These are phyloP conservation scores for Dacryopinax primogenitus DNA, from an alignment of 768 basidiomycete genomes.

Conservation along the genomic window DNA sequence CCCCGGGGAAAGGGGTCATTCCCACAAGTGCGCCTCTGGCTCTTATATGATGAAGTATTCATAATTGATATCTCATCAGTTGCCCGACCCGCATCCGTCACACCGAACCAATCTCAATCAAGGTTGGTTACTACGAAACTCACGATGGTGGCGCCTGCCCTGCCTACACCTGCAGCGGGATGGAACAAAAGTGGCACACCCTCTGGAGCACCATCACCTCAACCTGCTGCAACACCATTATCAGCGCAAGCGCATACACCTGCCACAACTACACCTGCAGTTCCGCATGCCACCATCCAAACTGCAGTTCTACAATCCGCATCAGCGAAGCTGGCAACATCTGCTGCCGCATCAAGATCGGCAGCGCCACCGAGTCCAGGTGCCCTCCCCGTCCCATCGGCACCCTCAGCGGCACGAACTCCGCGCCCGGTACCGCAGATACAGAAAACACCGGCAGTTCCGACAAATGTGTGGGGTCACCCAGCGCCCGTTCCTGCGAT, in stretches of 20 bases:
- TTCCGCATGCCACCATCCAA: slow-evolving; percentile 32
- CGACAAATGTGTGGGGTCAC: slow-evolving; percentile 63
- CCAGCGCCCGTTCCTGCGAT: slow-evolving; percentile 26
- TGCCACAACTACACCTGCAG: not conserved
- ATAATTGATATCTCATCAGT: not conserved
- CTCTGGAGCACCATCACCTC: slow-evolving; percentile 36
- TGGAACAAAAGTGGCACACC: slow-evolving; percentile 32
- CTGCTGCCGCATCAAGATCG: slow-evolving; percentile 25
- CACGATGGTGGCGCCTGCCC: slow-evolving; percentile 43
- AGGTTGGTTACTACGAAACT: slow-evolving; percentile 79
- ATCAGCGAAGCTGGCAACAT: slow-evolving; percentile 21
- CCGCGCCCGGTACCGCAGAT: not conserved
- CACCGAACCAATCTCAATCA: slow-evolving; percentile 45
- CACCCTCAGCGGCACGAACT: slow-evolving; percentile 45
- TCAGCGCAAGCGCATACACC: slow-evolving; percentile 6
- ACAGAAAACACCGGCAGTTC: slow-evolving; percentile 24
- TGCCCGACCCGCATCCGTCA: slow-evolving; percentile 46
- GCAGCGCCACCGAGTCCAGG: slow-evolving; percentile 41
- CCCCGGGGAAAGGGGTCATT: slow-evolving; percentile 16
- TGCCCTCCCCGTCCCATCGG: slow-evolving; percentile 47
- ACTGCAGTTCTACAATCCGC: slow-evolving; percentile 31
- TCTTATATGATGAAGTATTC: not conserved
- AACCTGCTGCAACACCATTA: slow-evolving; percentile 58
- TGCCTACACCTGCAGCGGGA: slow-evolving; percentile 47
- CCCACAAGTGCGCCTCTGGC: not conserved